Evolutionary conservation across 495 filamentous ascomycete species (phyloP).

Genomic region (Penicillium canescens): DNA sequence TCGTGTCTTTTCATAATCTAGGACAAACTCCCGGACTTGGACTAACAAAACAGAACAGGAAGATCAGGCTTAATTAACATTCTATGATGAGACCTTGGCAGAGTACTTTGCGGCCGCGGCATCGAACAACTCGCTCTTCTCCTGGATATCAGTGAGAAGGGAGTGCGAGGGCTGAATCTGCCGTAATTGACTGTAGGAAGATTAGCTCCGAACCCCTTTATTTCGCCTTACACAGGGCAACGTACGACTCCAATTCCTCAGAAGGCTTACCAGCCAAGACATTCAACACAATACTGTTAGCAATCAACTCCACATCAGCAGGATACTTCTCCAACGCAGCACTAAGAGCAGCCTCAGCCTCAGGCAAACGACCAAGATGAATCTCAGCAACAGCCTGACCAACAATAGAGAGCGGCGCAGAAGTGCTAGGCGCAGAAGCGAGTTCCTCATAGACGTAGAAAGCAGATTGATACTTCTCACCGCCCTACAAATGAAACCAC

Average conservation of each 20-base stretch:
- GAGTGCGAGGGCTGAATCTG: constrained; percentile 60
- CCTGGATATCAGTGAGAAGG: constrained; percentile 66
- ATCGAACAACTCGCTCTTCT: constrained; percentile 80
- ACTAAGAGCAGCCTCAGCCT: constrained; percentile 83
- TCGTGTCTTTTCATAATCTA: constrained; percentile 34
- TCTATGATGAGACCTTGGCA: constrained; percentile 64
- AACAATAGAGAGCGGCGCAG: constrained; percentile 64
- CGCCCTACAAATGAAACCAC: constrained; percentile 57
- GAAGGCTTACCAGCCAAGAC: constrained; percentile 70
- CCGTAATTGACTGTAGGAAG: constrained; percentile 53
- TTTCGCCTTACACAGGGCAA: not conserved
- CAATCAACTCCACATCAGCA: constrained; percentile 69
- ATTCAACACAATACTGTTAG: constrained; percentile 78
- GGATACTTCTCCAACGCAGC: constrained; percentile 76
- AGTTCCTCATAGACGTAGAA: constrained; percentile 99
- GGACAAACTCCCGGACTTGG: constrained; percentile 19
- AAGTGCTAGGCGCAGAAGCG: constrained; percentile 75
- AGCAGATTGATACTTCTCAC: constrained; percentile 93
- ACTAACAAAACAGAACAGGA: constrained; percentile 22
- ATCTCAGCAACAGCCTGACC: constrained; percentile 91
- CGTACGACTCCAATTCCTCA: constrained; percentile 60
- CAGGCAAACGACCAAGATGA: constrained; percentile 83
- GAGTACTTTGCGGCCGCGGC: constrained; percentile 76
- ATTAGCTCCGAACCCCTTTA: constrained; percentile 14
- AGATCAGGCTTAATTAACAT: constrained; percentile 4